These are phyloP conservation scores for Teratosphaeria gauchensis DNA, from an alignment of 2,329 filamentous ascomycete species.

Conservation along the genomic window DNA sequence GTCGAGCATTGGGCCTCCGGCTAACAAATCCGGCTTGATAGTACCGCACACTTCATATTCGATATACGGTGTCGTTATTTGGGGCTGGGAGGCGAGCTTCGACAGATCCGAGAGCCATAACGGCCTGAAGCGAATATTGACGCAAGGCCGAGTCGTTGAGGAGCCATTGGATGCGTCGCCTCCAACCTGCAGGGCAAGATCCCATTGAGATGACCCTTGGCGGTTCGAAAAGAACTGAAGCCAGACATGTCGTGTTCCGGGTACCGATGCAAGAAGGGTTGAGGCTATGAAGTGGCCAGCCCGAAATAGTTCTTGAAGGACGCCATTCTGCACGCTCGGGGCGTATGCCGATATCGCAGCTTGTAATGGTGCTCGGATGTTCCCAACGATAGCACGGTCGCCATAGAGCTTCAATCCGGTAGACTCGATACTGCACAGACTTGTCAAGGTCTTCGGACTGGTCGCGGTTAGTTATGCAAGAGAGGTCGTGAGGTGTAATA, in stretches of 20 bases:
- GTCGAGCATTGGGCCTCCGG: neutral
- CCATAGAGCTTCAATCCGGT: neutral
- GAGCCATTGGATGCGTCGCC: neutral
- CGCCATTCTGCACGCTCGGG: neutral
- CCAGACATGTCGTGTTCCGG: neutral
- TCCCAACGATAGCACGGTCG: neutral
- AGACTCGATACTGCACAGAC: neutral
- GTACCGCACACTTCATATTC: neutral
- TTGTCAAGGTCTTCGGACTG: neutral
- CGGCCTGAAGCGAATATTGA: neutral
- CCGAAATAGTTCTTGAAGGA: neutral
- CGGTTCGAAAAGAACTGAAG: neutral
- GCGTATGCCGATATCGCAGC: neutral
- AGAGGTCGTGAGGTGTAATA: neutral
- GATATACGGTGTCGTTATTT: neutral
- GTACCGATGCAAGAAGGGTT: neutral
- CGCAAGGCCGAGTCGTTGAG: neutral
- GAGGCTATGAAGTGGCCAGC: neutral
- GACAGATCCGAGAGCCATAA: neutral
- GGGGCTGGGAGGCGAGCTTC: neutral
- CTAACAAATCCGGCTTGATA: neutral
- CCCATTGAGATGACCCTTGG: too few species aligned
- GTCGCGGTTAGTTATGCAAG: neutral
- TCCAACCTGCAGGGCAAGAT: neutral
- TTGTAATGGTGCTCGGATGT: neutral